Percentiles rank a stretch among this genome's conserved stretches.
phyloP scores from a whole-genome alignment of 1,139 yeast species.

The Pichia sp. region DNA sequence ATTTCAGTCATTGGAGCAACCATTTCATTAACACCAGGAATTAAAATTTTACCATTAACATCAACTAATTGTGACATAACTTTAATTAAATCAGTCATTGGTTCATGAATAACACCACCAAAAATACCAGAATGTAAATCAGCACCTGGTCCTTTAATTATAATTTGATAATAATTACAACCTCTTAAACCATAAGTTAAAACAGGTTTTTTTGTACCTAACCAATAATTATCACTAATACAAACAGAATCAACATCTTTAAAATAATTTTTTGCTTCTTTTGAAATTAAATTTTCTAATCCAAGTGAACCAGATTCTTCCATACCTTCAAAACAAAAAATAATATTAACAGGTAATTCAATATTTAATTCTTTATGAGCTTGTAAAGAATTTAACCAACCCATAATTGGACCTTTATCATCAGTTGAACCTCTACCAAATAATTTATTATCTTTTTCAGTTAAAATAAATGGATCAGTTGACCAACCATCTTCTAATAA shows the following conservation, averaged over 20 bases:
- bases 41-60: constrained; percentile 70
- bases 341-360: constrained; percentile 89
- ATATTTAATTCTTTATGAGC: constrained; percentile 82
- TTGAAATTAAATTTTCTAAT: constrained; percentile 71
- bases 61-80: constrained; percentile 73
- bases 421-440: constrained; percentile 95
- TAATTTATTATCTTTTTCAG: constrained; percentile 56
- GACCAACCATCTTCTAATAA: constrained; percentile 88
- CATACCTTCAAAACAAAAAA: constrained; percentile 97
- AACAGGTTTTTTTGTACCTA: constrained; percentile 94
- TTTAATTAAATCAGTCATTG: constrained; percentile 87
- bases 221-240: constrained; percentile 97
- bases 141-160: constrained; percentile 86
- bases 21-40: constrained; percentile 89
- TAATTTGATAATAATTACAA: constrained; percentile 83
- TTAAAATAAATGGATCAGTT: constrained; percentile 80
- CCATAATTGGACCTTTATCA: constrained; percentile 96
- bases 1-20: constrained; percentile 85
- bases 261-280: constrained; percentile 75
- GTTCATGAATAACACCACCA: constrained; percentile 97
- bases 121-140: constrained; percentile 96
- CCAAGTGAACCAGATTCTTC: constrained; percentile 97
- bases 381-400: constrained; percentile 90
- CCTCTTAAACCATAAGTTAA: constrained; percentile 97
- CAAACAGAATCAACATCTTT: constrained; percentile 89